These are phyloP conservation scores for Aspergillus homomorphus DNA, from an alignment of 495 filamentous ascomycete species.

Conservation along the genomic window DNA sequence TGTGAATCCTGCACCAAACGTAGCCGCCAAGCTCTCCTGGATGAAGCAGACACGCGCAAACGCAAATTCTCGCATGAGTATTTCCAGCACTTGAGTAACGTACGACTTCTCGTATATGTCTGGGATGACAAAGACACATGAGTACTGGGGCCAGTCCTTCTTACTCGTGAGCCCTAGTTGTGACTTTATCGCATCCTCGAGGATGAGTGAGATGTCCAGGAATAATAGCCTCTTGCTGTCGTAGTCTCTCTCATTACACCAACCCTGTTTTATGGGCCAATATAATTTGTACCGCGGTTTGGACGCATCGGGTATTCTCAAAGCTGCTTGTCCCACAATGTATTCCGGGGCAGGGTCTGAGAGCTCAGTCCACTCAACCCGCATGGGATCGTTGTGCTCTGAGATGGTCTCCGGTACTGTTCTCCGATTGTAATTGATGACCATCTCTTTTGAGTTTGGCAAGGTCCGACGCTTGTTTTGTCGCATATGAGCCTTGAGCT, in stretches of 20 bases:
- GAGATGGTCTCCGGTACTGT: conserved; percentile 78
- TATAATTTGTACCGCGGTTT: conserved; percentile 83
- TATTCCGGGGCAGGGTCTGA: conserved; percentile 61
- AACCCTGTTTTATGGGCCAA: conserved; percentile 86
- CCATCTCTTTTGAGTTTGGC: conserved; percentile 92
- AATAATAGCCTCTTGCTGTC: conserved; percentile 68
- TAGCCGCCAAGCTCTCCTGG: conserved; percentile 90
- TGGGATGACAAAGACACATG: conserved; percentile 91
- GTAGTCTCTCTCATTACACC: conserved; percentile 89
- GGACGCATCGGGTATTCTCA: conserved; percentile 86
- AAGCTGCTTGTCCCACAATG: conserved; percentile 76
- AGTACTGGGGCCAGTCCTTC: conserved; percentile 83
- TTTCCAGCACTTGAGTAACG: conserved; percentile 76
- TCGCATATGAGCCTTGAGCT: conserved; percentile 86
- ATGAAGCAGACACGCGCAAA: conserved; percentile 89
- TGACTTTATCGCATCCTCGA: conserved; percentile 79
- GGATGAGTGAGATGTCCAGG: conserved; percentile 78
- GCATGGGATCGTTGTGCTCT: conserved; percentile 88
- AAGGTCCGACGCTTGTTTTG: conserved; percentile 87
- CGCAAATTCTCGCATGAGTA: conserved; percentile 81
- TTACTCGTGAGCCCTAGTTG: conserved; percentile 76
- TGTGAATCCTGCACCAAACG: conserved; percentile 93
- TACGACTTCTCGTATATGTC: conserved; percentile 95
- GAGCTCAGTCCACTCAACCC: conserved; percentile 96
- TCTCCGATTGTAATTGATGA: conserved; percentile 85